Evolutionary conservation across 169 alveolate genomes (phyloP).

Genomic region (Babesia bovis): DNA sequence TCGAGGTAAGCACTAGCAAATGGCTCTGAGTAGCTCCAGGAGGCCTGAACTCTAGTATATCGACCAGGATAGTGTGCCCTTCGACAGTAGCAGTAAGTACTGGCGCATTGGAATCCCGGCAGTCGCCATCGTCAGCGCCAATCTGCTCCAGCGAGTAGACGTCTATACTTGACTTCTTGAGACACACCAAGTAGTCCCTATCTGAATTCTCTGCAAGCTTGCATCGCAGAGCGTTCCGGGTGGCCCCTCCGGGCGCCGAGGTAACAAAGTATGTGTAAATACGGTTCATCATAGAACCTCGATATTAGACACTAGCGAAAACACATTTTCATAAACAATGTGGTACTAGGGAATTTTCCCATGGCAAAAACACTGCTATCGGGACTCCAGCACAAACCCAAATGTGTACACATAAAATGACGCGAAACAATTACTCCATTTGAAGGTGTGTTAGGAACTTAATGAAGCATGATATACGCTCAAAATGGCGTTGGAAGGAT

Average conservation of each 20-base stretch:
- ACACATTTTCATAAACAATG: too few species aligned
- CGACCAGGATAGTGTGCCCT: constrained; percentile 45
- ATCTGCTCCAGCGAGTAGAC: constrained; percentile 53
- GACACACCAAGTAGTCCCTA: constrained; percentile 59
- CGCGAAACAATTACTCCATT: constrained; percentile 54
- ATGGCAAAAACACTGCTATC: too few species aligned
- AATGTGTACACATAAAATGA: too few species aligned
- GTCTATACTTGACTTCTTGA: constrained; percentile 55
- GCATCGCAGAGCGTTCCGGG: constrained; percentile 52
- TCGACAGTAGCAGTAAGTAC: constrained; percentile 44
- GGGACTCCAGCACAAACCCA: too few species aligned
- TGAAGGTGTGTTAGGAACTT: constrained; percentile 67
- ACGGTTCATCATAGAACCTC: constrained; percentile 1
- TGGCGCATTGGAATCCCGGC: constrained; percentile 25
- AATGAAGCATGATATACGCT: constrained; percentile 62
- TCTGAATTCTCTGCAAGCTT: constrained; percentile 44
- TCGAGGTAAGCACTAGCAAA: constrained; percentile 48
- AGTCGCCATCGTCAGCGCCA: not conserved
- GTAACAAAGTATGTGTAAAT: constrained; percentile 61
- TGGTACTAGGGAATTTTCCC: too few species aligned
- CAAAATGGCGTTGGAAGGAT: constrained; percentile 48
- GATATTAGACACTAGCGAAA: not conserved
- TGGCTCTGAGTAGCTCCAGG: constrained; percentile 54
- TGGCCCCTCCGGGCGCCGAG: constrained; percentile 65
- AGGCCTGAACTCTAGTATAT: constrained; percentile 57